Percentiles rank a stretch among this genome's conserved stretches.
Evolutionary conservation across 2,329 filamentous ascomycete species (phyloP).

Genomic region (Arthrobotrys sphaeroides): DNA sequence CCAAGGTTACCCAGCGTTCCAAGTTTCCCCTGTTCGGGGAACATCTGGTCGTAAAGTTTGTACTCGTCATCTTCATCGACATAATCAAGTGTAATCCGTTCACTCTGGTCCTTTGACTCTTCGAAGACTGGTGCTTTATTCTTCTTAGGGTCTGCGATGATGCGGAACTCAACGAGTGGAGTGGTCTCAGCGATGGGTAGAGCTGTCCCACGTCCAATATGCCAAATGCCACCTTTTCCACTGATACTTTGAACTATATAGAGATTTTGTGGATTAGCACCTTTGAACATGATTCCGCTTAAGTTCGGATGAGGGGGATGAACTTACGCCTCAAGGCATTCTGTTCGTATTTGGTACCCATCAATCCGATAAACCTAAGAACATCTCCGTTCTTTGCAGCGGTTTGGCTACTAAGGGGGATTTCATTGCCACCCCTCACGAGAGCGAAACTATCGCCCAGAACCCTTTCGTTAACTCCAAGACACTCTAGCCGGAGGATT

Average conservation of each 20-base stretch:
- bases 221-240: conserved; percentile 19
- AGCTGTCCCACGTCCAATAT: conserved; percentile 2
- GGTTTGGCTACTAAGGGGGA: not conserved
- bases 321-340: conserved; percentile 28
- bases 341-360: not conserved
- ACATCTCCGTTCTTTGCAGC: conserved; percentile 12
- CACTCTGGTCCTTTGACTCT: not conserved
- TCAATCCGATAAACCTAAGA: conserved; percentile 19
- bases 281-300: not conserved
- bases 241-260: conserved; percentile 34
- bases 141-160: conserved; percentile 2
- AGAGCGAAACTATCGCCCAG: conserved; percentile 10
- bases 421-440: conserved; percentile 5
- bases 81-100: not conserved
- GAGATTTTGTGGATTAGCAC: not conserved
- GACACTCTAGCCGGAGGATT: too few species aligned
- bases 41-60: conserved; percentile 17
- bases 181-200: conserved; percentile 7
- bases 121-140: not conserved
- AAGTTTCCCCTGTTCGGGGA: conserved; percentile 10
- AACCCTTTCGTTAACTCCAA: not conserved
- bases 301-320: not conserved
- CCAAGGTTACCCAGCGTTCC: not conserved
- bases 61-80: conserved; percentile 21
- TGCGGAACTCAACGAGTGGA: conserved; percentile 31